Base-by-base conservation (phyloP, 257 asterid genomes). In the Petunia secreta region DNA sequence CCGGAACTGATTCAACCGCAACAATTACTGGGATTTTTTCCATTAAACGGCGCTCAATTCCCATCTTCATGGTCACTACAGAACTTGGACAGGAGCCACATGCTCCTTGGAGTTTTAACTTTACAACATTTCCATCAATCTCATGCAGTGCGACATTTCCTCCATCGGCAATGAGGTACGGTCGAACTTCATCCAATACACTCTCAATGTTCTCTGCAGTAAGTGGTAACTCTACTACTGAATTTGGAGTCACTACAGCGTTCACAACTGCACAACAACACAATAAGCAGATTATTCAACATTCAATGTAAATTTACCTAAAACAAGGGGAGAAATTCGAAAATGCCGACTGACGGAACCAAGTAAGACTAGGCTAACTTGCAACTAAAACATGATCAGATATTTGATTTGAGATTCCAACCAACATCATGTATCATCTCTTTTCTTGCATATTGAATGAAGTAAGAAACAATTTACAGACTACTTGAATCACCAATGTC, bases 41-140 rank as follows among this genome's bases (percentile, higher is more conserved):
- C 97, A 93, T 90, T 41, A 91, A 84, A 40, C 93, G 94, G 4
- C 93, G 94, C 88, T 93, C 98, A 80, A 95, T 93, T 64, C 98
- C 99, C 94, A 95, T 63, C 85, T 95, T 93, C 99, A 95, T 91
- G 0, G 99, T 95, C 82, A 81, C 79, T 54, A 84, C 88, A 76
- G 99, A 69, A 82, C 99, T 95, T 9, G 99, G 99, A 78, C 98
- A 93, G 38, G 99, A 95, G 67, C 99, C 99, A 85, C 99, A 95
- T 2, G 99, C 98, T 82, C 99, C 99, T 85, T 93, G 97, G 71
- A 95, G 82, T 85, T 95, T 95, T 85, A 95, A 79, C 85, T 86
- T 93, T 52, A 93, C 97, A 13, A 93, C 90, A 88, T 92, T 91
- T 64, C 97, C 98, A 80, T 93, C 99, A 75, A 95, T 95, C 82